Evolutionary conservation across 768 basidiomycete genomes (phyloP).

Genomic region (Pulveroboletus sp.): DNA sequence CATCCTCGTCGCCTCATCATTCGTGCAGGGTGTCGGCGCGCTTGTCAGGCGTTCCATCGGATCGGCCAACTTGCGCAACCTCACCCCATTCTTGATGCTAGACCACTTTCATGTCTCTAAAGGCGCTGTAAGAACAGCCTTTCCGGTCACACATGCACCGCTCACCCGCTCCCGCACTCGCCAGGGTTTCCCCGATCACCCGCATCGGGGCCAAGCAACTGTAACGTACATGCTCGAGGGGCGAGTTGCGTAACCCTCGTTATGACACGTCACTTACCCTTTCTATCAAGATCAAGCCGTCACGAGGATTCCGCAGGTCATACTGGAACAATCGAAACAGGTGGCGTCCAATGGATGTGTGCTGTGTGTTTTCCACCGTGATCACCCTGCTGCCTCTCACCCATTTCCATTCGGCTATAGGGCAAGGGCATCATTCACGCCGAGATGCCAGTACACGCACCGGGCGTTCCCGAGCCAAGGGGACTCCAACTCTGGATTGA

Average conservation of each 20-base stretch:
- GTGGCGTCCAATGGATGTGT: constrained; percentile 96
- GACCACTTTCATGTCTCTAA: constrained; percentile 74
- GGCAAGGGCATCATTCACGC: constrained; percentile 76
- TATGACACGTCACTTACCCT: background rate
- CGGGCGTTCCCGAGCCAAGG: constrained; percentile 65
- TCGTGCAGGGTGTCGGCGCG: constrained; percentile 69
- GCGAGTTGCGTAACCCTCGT: constrained; percentile 29
- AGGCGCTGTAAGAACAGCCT: constrained; percentile 54
- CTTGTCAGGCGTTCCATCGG: constrained; percentile 88
- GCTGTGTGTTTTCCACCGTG: constrained; percentile 46
- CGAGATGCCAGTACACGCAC: constrained; percentile 83
- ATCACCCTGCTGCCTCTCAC: background rate
- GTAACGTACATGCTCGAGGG: constrained; percentile 90
- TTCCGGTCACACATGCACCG: background rate
- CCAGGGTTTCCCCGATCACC: constrained; percentile 90
- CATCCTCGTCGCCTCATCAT: background rate
- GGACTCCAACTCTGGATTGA: constrained; percentile 91
- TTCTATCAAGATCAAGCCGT: constrained; percentile 47
- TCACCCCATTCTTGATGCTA: constrained; percentile 90
- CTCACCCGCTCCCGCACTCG: background rate
- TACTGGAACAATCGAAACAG: constrained; percentile 68
- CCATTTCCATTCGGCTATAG: constrained; percentile 22
- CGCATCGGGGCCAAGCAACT: constrained; percentile 86
- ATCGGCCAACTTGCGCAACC: constrained; percentile 63
- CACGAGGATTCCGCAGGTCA: constrained; percentile 95